These are phyloP conservation scores for Aspergillus hancockii DNA, from an alignment of 495 filamentous ascomycete genomes.

Conservation along the genomic window DNA sequence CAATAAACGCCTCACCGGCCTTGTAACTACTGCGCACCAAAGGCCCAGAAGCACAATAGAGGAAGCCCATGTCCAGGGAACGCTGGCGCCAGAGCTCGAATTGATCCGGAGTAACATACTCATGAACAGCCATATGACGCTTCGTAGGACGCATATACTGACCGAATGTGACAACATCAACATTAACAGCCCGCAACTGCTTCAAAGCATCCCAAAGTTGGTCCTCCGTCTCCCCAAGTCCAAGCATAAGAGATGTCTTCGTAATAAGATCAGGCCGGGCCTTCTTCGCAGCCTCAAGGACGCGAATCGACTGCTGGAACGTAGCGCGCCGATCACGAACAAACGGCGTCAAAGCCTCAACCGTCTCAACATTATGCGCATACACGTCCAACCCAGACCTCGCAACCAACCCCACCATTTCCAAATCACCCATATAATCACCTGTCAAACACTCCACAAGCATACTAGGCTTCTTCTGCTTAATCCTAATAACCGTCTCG, in stretches of 20 bases:
- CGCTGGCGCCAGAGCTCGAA: slow-evolving; percentile 91
- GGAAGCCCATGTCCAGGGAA: slow-evolving; percentile 91
- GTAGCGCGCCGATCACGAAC: slow-evolving; percentile 89
- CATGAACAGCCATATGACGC: slow-evolving; percentile 92
- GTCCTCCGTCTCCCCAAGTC: slow-evolving; percentile 88
- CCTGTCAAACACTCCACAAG: slow-evolving; percentile 95
- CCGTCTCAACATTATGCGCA: slow-evolving; percentile 96
- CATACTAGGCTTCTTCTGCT: slow-evolving; percentile 80
- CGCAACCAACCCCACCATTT: slow-evolving; percentile 81
- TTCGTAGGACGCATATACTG: slow-evolving; percentile 99
- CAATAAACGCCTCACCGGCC: slow-evolving; percentile 96
- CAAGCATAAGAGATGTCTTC: slow-evolving; percentile 97
- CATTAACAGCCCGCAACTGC: slow-evolving; percentile 75
- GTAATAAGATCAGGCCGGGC: slow-evolving; percentile 78
- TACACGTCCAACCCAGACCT: slow-evolving; percentile 91
- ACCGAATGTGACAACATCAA: slow-evolving; percentile 96
- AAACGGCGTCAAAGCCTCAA: slow-evolving; percentile 83
- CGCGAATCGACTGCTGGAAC: slow-evolving; percentile 81
- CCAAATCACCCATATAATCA: slow-evolving; percentile 80
- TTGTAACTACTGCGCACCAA: slow-evolving; percentile 94
- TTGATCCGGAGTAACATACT: slow-evolving; percentile 85
- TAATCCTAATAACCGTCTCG: slow-evolving; percentile 92
- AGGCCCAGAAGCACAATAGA: slow-evolving; percentile 93
- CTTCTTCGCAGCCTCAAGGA: slow-evolving; percentile 80
- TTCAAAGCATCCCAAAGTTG: slow-evolving; percentile 79